Base-by-base conservation (phyloP, 371 early-diverging fungal species). In the Mucor sp. region DNA sequence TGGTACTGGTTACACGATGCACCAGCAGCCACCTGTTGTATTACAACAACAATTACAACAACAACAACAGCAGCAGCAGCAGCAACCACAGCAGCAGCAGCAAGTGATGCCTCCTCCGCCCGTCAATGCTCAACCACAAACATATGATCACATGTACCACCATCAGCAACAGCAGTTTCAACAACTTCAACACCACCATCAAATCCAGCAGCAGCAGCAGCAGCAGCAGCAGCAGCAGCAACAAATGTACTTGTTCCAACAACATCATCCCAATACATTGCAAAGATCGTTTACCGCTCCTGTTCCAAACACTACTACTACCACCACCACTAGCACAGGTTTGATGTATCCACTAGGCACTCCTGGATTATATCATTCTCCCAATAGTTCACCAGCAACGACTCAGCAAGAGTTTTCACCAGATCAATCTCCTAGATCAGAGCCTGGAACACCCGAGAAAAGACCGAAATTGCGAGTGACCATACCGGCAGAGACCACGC, bases 401-500 rank as follows among this genome's bases (percentile, higher is more conserved):
- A 28, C 37, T 27, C 56, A 65, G 47, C 65, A 70, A 30, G 62
- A 70, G 21, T 53, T 65, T 35, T 67, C 71, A 12, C 72, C 72
- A 56, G 69, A 72, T 39, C 65, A 65, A 47, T 68, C 72, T 32
- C 72, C 68, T 41, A 65, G 43, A 43, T 68, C 68, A 62, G 68
- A 72, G 58, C 65, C 68, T 64, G 68, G 68, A 37, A 68, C 68
- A 58, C 72, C 72, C 32, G 68, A 71, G 33, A 81, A 81, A 74
- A 75, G 65, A 60, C 83, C 82, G 17, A 83, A 80, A 64, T 68
- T 81, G 35, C 72, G 82, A 53, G 83, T 84, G n/a, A 76, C 75
- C 23, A 86, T 82, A 60, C 84, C 81, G 23, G 50, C 50, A 39
- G 63, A 50, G 37, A 62, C 37, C 28, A 25, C 53, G 39, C 25